These are phyloP conservation scores for Eremothecium cymbalariae DNA, from an alignment of 1,139 yeast species.

Conservation along the genomic window DNA sequence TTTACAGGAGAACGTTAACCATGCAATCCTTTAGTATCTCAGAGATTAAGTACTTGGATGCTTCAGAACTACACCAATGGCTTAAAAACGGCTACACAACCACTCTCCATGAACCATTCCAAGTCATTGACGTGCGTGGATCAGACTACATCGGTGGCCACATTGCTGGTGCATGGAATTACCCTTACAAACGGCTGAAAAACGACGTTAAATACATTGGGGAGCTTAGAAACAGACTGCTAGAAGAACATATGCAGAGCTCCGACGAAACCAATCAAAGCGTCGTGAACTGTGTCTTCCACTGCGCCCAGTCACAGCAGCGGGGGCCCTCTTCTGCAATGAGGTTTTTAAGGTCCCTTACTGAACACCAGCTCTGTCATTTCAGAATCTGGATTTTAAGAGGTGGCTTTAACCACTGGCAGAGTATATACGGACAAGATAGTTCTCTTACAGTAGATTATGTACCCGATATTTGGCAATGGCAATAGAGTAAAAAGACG, in stretches of 20 bases:
- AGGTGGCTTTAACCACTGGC: constrained; percentile 90
- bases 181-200: constrained; percentile 37
- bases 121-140: constrained; percentile 82
- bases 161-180: constrained; percentile 23
- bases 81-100: constrained; percentile 19
- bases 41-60: constrained; percentile 23
- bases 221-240: constrained; percentile 50
- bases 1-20: too few species aligned
- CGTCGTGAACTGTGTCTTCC: constrained; percentile 57
- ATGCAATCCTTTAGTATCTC: constrained; percentile 18
- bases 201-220: constrained; percentile 59
- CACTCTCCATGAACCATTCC: constrained; percentile 34
- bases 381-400: constrained; percentile 60
- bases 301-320: constrained; percentile 83
- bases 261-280: constrained; percentile 22
- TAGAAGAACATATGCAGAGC: constrained; percentile 8
- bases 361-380: constrained; percentile 34
- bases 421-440: constrained; percentile 62
- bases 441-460: constrained; percentile 59
- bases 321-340: constrained; percentile 84
- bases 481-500: constrained; percentile 8
- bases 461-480: constrained; percentile 47
- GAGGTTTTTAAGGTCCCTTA: constrained; percentile 49
- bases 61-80: constrained; percentile 24
- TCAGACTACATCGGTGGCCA: constrained; percentile 59